Evolutionary conservation across 2,329 filamentous ascomycete species (phyloP).

Genomic region (Arachnopeziza araneosa): DNA sequence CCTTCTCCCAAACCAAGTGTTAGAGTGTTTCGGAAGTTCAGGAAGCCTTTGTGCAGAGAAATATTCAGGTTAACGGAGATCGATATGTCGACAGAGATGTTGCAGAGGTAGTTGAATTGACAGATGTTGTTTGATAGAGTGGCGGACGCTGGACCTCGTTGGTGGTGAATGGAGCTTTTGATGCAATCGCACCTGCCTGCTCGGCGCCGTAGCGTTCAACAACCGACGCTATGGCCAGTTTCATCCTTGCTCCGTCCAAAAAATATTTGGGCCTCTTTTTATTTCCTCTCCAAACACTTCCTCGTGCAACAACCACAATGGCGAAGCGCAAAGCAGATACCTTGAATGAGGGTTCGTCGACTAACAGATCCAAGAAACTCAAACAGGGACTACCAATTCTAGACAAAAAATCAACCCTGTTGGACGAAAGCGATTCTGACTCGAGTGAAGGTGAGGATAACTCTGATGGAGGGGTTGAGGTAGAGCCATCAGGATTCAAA

Average conservation of each 20-base stretch:
- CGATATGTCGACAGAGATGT: not conserved
- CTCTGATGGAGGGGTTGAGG: conserved; percentile 32
- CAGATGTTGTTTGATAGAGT: not conserved
- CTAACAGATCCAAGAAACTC: conserved; percentile 23
- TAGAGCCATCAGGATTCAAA: conserved; percentile 49
- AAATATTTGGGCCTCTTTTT: not conserved
- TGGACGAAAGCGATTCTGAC: conserved; percentile 44
- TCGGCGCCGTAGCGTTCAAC: no score
- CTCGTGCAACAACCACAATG: conserved; percentile 19
- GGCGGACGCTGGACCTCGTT: not conserved
- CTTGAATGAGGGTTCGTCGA: conserved; percentile 12
- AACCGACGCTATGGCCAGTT: no score
- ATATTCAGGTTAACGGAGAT: not conserved
- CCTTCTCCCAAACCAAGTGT: not conserved
- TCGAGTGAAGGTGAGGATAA: conserved; percentile 31
- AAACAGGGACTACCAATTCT: conserved; percentile 18
- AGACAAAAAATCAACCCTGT: conserved; percentile 25
- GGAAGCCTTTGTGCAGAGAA: not conserved
- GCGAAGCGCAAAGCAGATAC: conserved; percentile 30
- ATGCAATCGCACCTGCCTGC: no score
- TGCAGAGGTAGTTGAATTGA: not conserved
- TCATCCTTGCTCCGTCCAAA: not conserved
- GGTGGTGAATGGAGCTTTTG: not conserved
- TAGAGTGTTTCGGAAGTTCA: not conserved
- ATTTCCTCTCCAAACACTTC: not conserved